Conservation (phyloP, 1,139 yeast species). For the Suhomyces bokatorum region DNA sequence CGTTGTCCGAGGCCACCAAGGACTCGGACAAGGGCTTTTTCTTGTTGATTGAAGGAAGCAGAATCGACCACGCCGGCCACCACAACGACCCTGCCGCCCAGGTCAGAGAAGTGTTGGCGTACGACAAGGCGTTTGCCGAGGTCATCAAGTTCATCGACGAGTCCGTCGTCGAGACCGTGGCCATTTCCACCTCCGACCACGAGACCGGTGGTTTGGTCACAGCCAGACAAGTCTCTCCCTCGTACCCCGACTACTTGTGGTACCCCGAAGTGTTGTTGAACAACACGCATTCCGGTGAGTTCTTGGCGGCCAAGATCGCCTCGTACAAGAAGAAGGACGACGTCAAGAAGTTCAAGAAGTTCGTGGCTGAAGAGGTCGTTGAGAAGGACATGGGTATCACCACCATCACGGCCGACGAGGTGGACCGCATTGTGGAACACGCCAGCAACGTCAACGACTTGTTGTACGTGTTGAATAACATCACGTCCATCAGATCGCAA, state of each 20-base stretch:
- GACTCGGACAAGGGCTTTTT: constrained; percentile 29
- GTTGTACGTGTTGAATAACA: constrained; percentile 31
- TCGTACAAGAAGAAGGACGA: constrained; percentile 7
- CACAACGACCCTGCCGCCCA: constrained; percentile 34
- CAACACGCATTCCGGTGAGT: constrained; percentile 29
- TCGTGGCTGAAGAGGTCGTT: constrained; percentile 17
- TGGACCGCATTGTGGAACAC: constrained; percentile 15
- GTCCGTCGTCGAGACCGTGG: constrained; percentile 26
- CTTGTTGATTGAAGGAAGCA: constrained; percentile 28
- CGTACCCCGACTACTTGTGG: constrained; percentile 31
- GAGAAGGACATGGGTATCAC: constrained; percentile 24
- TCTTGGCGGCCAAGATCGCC: constrained; percentile 21
- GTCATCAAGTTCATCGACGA: constrained; percentile 26
- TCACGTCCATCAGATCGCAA: constrained; percentile 27
- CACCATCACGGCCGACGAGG: constrained; percentile 19
- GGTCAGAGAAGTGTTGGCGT: constrained; percentile 48
- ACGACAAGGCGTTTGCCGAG: constrained; percentile 27
- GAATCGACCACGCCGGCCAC: constrained; percentile 34
- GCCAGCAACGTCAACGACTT: constrained; percentile 17
- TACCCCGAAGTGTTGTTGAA: constrained; percentile 26
- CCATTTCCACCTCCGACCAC: constrained; percentile 31
- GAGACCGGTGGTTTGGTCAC: constrained; percentile 41
- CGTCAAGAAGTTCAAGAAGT: constrained; percentile 11
- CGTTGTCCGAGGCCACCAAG: constrained; percentile 25
- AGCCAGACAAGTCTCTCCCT: constrained; percentile 65